These are phyloP conservation scores for Coleophoma eucalyptorum DNA, from an alignment of 2,329 filamentous ascomycete species.

Conservation along the genomic window DNA sequence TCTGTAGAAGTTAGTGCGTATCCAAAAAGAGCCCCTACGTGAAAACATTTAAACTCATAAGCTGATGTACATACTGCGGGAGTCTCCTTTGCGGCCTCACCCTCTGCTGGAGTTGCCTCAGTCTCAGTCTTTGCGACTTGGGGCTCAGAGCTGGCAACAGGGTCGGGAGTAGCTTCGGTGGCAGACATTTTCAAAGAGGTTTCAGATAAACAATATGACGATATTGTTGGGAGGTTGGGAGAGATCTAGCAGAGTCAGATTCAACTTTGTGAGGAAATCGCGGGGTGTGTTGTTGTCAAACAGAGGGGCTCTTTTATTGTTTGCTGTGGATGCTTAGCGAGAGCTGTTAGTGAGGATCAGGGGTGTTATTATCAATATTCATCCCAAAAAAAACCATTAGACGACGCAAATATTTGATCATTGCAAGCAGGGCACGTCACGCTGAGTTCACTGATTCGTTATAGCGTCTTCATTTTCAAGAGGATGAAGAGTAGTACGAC, in stretches of 20 bases:
- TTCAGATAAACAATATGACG: too few species aligned
- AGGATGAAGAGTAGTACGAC: neutral
- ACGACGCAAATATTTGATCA: too few species aligned
- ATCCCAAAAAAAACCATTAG: too few species aligned
- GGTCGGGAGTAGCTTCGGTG: constrained; percentile 29
- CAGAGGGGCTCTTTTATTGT: neutral
- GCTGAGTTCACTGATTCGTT: too few species aligned
- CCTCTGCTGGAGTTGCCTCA: constrained; percentile 31
- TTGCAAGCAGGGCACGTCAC: too few species aligned
- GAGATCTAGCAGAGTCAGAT: neutral
- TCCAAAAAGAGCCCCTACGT: constrained; percentile 4
- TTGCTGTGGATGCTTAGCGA: neutral
- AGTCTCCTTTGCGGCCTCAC: constrained; percentile 17
- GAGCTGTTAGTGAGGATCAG: too few species aligned
- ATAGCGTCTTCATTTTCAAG: too few species aligned
- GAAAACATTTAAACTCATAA: neutral
- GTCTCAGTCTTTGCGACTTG: constrained; percentile 37
- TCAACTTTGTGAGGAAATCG: neutral
- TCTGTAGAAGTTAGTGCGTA: constrained; percentile 12
- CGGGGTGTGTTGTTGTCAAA: constrained; percentile 2
- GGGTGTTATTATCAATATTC: too few species aligned
- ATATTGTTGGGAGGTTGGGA: too few species aligned
- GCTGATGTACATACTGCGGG: constrained; percentile 14
- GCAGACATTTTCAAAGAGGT: constrained; percentile 1
- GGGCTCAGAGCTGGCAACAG: constrained; percentile 30